phyloP scores from a whole-genome alignment of 2,329 filamentous ascomycete species.

The Paramyrothecium roridum region DNA sequence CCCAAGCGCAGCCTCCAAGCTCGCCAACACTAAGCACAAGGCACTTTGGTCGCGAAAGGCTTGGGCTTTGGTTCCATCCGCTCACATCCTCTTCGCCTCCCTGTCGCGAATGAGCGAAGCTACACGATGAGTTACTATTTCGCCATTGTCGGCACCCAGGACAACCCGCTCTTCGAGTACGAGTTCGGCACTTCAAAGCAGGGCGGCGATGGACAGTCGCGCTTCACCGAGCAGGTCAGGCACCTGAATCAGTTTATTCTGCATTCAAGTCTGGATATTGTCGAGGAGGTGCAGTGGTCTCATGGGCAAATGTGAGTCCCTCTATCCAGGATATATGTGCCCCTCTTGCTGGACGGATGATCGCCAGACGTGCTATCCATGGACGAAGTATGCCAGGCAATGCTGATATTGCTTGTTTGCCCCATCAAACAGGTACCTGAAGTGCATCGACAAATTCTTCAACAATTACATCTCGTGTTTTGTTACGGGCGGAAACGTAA shows the following conservation, averaged over 20 bases:
- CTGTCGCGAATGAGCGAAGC: constrained; percentile 20
- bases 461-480: constrained; percentile 95
- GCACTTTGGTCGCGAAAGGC: neutral
- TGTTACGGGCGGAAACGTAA: constrained; percentile 86
- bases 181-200: constrained; percentile 97
- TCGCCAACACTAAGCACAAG: neutral
- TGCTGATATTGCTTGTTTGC: neutral
- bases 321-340: neutral
- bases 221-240: constrained; percentile 82
- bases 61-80: neutral
- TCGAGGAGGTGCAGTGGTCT: constrained; percentile 95
- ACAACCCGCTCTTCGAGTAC: constrained; percentile 94
- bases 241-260: constrained; percentile 98
- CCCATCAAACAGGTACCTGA: constrained; percentile 71
- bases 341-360: neutral
- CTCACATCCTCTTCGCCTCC: neutral
- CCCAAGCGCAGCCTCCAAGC: neutral
- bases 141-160: constrained; percentile 89
- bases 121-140: constrained; percentile 94
- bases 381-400: no score
- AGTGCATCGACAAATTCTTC: constrained; percentile 94
- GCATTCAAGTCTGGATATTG: constrained; percentile 88
- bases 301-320: constrained; percentile 72
- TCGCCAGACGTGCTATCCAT: neutral
- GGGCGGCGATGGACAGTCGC: constrained; percentile 86